phyloP scores from a whole-genome alignment of 495 filamentous ascomycete species.

The Aspergillus diversus region DNA sequence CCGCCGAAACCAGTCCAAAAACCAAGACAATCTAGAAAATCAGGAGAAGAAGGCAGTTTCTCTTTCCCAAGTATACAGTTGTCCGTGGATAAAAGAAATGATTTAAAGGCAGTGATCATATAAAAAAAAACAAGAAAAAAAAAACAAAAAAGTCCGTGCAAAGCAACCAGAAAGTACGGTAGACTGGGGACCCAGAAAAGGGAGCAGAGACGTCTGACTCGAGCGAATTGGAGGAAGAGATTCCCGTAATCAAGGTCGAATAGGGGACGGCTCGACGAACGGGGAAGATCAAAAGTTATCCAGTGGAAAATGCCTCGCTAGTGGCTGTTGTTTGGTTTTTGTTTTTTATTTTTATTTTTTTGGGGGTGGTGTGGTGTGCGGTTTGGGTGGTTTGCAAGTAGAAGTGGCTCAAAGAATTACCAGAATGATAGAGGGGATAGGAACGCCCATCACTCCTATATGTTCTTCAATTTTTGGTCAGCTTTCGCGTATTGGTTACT shows the following conservation, averaged over 20 bases:
- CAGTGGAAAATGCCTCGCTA: slow-evolving; percentile 19
- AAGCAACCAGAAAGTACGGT: slow-evolving; percentile 11
- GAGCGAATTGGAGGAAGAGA: slow-evolving; percentile 22
- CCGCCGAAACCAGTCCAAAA: slow-evolving; percentile 9
- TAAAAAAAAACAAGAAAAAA: background rate
- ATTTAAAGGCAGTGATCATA: background rate
- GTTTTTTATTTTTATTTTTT: slow-evolving; percentile 14
- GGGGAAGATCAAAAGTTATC: slow-evolving; percentile 25
- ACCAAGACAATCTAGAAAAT: background rate
- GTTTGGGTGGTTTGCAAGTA: slow-evolving; percentile 11
- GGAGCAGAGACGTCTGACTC: slow-evolving; percentile 9
- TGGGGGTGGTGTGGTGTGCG: slow-evolving; percentile 6
- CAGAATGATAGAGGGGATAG: slow-evolving; percentile 2
- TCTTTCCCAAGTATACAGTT: background rate
- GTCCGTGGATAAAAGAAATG: too few species aligned
- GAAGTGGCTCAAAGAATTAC: slow-evolving; percentile 1
- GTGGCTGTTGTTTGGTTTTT: slow-evolving; percentile 19
- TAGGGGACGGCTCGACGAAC: slow-evolving; percentile 22
- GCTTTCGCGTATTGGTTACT: background rate
- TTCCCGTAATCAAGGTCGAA: slow-evolving; percentile 22
- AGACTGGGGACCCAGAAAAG: slow-evolving; percentile 5
- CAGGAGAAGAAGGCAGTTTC: background rate
- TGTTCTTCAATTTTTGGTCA: slow-evolving; percentile 2
- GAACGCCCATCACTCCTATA: background rate
- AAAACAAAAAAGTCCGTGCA: slow-evolving; percentile 1